Evolutionary conservation across 176 grass and related monocot genomes (phyloP).

Genomic region (Avena atlantica): DNA sequence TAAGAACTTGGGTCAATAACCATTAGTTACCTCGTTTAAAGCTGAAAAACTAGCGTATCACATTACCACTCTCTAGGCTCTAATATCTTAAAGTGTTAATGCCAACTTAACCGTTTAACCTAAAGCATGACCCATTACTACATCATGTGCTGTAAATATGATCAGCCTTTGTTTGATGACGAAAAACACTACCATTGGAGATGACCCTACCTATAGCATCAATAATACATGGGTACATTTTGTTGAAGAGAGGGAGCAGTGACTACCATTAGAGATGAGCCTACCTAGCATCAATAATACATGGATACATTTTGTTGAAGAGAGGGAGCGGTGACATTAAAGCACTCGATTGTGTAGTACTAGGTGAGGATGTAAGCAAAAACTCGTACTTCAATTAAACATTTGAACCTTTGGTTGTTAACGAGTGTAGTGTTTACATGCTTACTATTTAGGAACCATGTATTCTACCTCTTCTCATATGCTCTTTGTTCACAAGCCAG

Average conservation of each 20-base stretch:
- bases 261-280: not conserved
- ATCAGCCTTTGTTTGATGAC: not conserved
- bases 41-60: not conserved
- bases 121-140: not conserved
- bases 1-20: not conserved
- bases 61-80: not conserved
- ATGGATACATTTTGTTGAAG: not conserved
- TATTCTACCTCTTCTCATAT: not conserved
- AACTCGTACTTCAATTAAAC: not conserved
- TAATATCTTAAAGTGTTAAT: not conserved
- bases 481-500: not conserved
- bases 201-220: not conserved
- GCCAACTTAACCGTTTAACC: not conserved
- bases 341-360: not conserved
- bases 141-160: not conserved
- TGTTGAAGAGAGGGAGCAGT: not conserved
- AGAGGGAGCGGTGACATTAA: not conserved
- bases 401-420: not conserved
- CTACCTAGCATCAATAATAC: not conserved
- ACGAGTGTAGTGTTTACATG: not conserved
- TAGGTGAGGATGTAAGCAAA: not conserved
- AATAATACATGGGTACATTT: not conserved
- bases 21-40: not conserved
- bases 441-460: not conserved
- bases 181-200: not conserved